A percentile compares a stretch with the other conserved stretches of the same genome.
Conservation (phyloP, 2,329 filamentous ascomycete species). For the Alternaria panax region DNA sequence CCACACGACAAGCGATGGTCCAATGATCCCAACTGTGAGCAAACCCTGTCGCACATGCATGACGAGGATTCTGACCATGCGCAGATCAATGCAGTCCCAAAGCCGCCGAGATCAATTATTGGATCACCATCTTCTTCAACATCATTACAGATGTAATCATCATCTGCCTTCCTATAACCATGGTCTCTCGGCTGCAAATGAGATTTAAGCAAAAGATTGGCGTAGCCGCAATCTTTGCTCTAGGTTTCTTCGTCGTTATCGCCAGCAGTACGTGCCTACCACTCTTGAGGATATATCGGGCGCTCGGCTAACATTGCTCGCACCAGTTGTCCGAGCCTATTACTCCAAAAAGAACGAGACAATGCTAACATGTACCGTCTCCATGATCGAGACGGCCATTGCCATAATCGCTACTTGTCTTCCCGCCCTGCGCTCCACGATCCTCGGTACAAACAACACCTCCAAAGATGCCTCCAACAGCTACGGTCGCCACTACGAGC, state of each 20-base stretch:
- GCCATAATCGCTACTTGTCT: constrained; percentile 54
- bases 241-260: constrained; percentile 34
- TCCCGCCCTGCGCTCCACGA: constrained; percentile 36
- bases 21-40: constrained; percentile 26
- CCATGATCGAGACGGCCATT: constrained; percentile 40
- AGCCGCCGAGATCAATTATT: constrained; percentile 29
- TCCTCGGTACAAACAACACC: constrained; percentile 26
- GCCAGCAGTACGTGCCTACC: constrained; percentile 26
- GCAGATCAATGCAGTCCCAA: constrained; percentile 31
- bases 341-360: constrained; percentile 29
- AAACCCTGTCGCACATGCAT: background rate
- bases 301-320: constrained; percentile 5
- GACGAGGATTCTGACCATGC: constrained; percentile 12
- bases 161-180: constrained; percentile 30
- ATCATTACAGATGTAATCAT: constrained; percentile 32
- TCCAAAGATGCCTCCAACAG: constrained; percentile 24
- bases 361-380: constrained; percentile 35
- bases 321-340: constrained; percentile 31
- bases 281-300: background rate
- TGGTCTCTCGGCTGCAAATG: constrained; percentile 34
- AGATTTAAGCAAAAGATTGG: constrained; percentile 33
- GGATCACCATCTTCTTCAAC: constrained; percentile 35
- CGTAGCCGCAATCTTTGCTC: constrained; percentile 31
- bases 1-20: constrained; percentile 44
- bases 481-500: constrained; percentile 35